A percentile compares a stretch with the other conserved stretches of the same genome.
These are phyloP conservation scores for Rhytidiadelphus loreus DNA, from an alignment of 225 moss, liverwort and hornwort species.

Conservation along the genomic window DNA sequence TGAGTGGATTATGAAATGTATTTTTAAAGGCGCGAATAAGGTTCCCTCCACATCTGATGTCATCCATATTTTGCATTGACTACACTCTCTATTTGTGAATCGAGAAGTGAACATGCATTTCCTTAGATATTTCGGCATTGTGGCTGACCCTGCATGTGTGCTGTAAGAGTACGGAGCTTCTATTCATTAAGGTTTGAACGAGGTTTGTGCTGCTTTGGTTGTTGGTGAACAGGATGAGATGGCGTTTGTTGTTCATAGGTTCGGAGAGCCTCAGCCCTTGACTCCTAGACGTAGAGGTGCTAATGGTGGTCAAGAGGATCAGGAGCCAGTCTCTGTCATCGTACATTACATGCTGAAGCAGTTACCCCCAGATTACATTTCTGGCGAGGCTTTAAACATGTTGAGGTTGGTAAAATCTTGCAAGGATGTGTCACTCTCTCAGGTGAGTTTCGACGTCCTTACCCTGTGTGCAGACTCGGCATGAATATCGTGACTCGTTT, in stretches of 20 bases:
- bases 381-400: slow-evolving; percentile 59
- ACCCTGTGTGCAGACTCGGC: background rate
- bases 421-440: slow-evolving; percentile 71
- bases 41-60: slow-evolving; percentile 16
- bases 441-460: slow-evolving; percentile 37
- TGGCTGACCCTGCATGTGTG: background rate
- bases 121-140: background rate
- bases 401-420: slow-evolving; percentile 66
- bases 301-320: slow-evolving; percentile 19
- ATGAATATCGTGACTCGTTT: background rate
- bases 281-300: slow-evolving; percentile 23
- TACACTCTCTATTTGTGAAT: background rate
- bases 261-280: slow-evolving; percentile 46
- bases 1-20: slow-evolving; percentile 86
- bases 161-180: background rate
- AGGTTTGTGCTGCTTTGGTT: background rate
- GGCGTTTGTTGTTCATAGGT: slow-evolving; percentile 43
- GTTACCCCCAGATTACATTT: slow-evolving; percentile 67
- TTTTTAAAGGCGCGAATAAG: slow-evolving; percentile 81
- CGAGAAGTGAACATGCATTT: background rate
- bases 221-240: slow-evolving; percentile 61
- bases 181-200: background rate
- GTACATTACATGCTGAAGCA: slow-evolving; percentile 87
- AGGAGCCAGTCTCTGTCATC: slow-evolving; percentile 65
- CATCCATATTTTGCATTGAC: background rate